These are phyloP conservation scores for Onygenales sp. DNA, from an alignment of 2,329 filamentous ascomycete species.

Conservation along the genomic window DNA sequence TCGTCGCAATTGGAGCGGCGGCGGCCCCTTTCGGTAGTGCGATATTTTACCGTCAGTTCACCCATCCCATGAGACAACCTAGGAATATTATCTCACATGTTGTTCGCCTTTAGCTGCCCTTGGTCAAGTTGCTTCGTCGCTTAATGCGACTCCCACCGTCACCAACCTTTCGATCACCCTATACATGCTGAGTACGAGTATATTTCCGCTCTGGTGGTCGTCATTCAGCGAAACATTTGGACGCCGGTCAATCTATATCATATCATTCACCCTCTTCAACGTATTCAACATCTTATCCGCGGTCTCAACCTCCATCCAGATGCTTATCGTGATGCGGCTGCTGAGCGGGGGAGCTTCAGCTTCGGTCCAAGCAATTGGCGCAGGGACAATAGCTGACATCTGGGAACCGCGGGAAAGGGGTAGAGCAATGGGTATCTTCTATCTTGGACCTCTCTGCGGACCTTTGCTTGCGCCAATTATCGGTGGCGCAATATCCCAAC, in stretches of 20 bases:
- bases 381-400: slow-evolving; percentile 72
- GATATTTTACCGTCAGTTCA: slow-evolving; percentile 65
- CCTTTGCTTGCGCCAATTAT: slow-evolving; percentile 68
- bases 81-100: neutral
- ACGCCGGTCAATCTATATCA: slow-evolving; percentile 67
- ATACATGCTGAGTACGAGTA: slow-evolving; percentile 75
- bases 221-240: slow-evolving; percentile 65
- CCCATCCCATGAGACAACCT: neutral
- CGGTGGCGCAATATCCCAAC: slow-evolving; percentile 61
- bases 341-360: slow-evolving; percentile 67
- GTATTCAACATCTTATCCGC: slow-evolving; percentile 63
- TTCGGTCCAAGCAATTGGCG: slow-evolving; percentile 72
- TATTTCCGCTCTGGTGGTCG: slow-evolving; percentile 82
- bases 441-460: slow-evolving; percentile 66
- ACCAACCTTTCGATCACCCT: slow-evolving; percentile 68
- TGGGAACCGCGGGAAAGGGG: slow-evolving; percentile 68
- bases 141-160: slow-evolving; percentile 54
- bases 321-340: slow-evolving; percentile 70
- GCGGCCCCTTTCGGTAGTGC: slow-evolving; percentile 75
- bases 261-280: slow-evolving; percentile 63
- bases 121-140: slow-evolving; percentile 50
- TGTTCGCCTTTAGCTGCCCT: slow-evolving; percentile 51
- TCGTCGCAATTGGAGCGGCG: slow-evolving; percentile 67
- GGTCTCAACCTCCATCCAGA: slow-evolving; percentile 57
- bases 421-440: slow-evolving; percentile 73